These are phyloP conservation scores for Coniosporium tulheliwenetii DNA, from an alignment of 2,329 filamentous ascomycete species.

Conservation along the genomic window DNA sequence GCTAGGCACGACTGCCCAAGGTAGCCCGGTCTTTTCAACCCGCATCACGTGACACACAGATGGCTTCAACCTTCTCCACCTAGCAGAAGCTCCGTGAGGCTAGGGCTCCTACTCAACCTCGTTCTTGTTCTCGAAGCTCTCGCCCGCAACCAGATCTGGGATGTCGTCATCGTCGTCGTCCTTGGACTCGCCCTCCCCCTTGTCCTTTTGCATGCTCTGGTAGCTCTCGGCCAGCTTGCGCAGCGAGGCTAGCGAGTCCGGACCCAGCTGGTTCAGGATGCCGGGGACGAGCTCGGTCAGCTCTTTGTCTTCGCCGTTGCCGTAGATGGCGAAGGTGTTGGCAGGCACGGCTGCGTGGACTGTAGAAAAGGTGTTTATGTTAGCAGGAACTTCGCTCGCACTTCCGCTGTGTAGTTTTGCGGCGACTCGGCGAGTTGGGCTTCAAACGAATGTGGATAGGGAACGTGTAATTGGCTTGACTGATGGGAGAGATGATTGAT, in stretches of 20 bases:
- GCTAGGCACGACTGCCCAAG: too few relatives aligned
- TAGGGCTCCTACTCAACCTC: conserved; percentile 58
- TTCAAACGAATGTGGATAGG: too few relatives aligned
- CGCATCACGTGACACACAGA: too few relatives aligned
- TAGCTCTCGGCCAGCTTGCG: conserved; percentile 99
- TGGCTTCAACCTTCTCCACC: too few relatives aligned
- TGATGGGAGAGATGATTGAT: conserved; percentile 15
- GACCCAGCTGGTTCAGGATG: conserved; percentile 98
- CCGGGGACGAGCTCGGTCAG: conserved; percentile 97
- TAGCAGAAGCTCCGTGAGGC: too few relatives aligned
- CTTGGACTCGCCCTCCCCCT: conserved; percentile 49
- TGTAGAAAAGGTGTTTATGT: conserved; percentile 22
- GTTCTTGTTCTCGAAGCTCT: conserved; percentile 84
- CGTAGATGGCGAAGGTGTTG: conserved; percentile 99
- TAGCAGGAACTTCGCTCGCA: background rate
- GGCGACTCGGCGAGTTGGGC: too few relatives aligned
- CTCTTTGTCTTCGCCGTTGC: conserved; percentile 98
- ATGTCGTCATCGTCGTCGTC: conserved; percentile 76
- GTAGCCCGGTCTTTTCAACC: too few relatives aligned
- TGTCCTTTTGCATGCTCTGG: conserved; percentile 95
- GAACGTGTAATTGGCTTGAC: background rate
- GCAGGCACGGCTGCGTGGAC: conserved; percentile 93
- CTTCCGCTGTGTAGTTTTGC: background rate
- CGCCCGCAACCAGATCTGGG: conserved; percentile 87
- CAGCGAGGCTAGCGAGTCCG: conserved; percentile 92